Evolutionary conservation across 805 yeast genomes (phyloP).

Genomic region (Lachancea lanzarotensis): DNA sequence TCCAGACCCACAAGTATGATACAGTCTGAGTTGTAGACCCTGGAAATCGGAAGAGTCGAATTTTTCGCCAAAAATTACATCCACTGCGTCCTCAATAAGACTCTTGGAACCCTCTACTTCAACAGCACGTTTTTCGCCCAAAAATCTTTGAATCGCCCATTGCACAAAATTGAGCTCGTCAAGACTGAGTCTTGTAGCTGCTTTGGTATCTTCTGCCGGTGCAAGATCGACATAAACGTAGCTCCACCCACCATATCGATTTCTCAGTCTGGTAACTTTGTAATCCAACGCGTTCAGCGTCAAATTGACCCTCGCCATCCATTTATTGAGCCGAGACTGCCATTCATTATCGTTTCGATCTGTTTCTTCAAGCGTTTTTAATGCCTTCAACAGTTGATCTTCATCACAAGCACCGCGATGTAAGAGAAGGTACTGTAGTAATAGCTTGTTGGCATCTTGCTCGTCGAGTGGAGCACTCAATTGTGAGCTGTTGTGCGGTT

Average conservation of each 20-base stretch:
- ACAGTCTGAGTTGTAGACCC: constrained; percentile 4
- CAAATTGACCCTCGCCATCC: constrained; percentile 18
- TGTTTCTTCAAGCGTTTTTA: constrained; percentile 9
- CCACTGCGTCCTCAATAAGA: constrained; percentile 13
- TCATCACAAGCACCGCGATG: constrained; percentile 26
- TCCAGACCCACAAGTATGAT: constrained; percentile 20
- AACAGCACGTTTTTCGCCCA: neutral
- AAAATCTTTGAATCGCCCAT: constrained; percentile 21
- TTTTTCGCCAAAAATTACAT: constrained; percentile 10
- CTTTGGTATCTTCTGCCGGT: constrained; percentile 21
- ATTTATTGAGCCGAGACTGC: constrained; percentile 8
- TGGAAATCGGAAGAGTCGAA: constrained; percentile 4
- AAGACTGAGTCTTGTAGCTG: constrained; percentile 25
- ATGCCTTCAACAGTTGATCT: constrained; percentile 15
- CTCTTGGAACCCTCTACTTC: neutral
- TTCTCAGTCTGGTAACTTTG: constrained; percentile 18
- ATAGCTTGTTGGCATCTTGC: constrained; percentile 4
- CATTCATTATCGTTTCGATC: constrained; percentile 10
- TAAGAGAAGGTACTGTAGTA: constrained; percentile 22
- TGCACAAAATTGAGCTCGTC: constrained; percentile 27
- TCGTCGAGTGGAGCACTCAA: neutral
- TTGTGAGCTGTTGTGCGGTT: neutral
- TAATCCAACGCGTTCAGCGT: constrained; percentile 19
- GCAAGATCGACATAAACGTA: constrained; percentile 24
- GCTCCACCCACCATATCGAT: constrained; percentile 23